Evolutionary conservation across 208 protist species (phyloP).

Genomic region (Leptomonas seymouri): DNA sequence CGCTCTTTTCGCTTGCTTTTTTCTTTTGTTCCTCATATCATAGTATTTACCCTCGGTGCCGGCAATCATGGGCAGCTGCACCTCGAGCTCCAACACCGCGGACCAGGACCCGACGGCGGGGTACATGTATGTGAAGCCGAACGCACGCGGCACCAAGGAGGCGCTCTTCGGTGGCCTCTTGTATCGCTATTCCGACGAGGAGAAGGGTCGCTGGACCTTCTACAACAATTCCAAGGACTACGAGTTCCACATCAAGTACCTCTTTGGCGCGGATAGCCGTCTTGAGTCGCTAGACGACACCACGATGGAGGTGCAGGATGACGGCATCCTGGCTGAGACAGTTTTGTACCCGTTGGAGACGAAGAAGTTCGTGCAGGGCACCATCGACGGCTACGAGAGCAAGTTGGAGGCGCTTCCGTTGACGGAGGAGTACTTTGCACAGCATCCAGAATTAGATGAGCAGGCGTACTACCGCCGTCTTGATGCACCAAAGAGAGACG

Average conservation of each 20-base stretch:
- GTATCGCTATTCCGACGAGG: slow-evolving; percentile 61
- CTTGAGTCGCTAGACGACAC: slow-evolving; percentile 53
- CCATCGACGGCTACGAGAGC: slow-evolving; percentile 64
- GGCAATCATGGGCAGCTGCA: slow-evolving; percentile 32
- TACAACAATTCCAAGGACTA: slow-evolving; percentile 86
- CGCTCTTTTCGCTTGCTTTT: slow-evolving; percentile 4
- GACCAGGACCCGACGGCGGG: slow-evolving; percentile 34
- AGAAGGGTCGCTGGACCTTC: slow-evolving; percentile 51
- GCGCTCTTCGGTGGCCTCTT: slow-evolving; percentile 80
- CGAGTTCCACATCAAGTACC: slow-evolving; percentile 83
- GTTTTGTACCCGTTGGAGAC: slow-evolving; percentile 72
- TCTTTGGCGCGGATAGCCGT: slow-evolving; percentile 62
- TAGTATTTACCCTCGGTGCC: no score
- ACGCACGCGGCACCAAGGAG: slow-evolving; percentile 33
- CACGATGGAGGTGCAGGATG: slow-evolving; percentile 51
- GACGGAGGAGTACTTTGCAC: slow-evolving; percentile 73
- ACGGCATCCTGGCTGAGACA: slow-evolving; percentile 68
- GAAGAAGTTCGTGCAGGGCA: slow-evolving; percentile 64
- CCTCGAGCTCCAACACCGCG: slow-evolving; percentile 7
- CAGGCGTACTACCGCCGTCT: slow-evolving; percentile 65
- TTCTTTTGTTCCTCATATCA: neutral
- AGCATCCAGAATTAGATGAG: slow-evolving; percentile 66
- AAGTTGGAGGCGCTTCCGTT: slow-evolving; percentile 80
- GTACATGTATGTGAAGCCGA: slow-evolving; percentile 31
- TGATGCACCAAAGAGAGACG: slow-evolving; percentile 47